These are phyloP conservation scores for Penicillium hordei DNA, from an alignment of 2,329 filamentous ascomycete genomes.

Conservation along the genomic window DNA sequence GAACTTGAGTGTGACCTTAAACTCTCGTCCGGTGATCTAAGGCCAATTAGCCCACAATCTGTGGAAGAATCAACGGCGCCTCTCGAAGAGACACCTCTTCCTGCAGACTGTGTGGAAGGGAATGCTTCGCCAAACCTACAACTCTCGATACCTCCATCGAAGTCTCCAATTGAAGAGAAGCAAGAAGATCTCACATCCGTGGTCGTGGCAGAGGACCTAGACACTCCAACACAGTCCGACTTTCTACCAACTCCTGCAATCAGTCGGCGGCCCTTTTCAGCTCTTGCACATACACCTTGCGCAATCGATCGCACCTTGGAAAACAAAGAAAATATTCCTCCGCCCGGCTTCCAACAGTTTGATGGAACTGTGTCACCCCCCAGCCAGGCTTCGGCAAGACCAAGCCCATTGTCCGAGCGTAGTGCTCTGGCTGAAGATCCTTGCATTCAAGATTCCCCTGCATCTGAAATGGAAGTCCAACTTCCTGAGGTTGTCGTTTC, in stretches of 20 bases:
- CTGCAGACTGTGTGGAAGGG: background rate
- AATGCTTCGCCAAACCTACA: background rate
- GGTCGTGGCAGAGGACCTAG: slow-evolving; percentile 10
- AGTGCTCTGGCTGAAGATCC: slow-evolving; percentile 6
- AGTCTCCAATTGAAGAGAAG: background rate
- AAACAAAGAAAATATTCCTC: slow-evolving; percentile 25
- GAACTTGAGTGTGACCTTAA: background rate
- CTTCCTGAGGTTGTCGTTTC: background rate
- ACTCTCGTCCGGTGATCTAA: background rate
- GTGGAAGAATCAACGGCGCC: background rate
- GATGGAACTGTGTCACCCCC: background rate
- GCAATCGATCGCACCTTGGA: slow-evolving; percentile 7
- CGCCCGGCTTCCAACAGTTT: slow-evolving; percentile 6
- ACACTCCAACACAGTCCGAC: slow-evolving; percentile 16
- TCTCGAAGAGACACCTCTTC: background rate
- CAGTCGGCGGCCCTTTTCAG: slow-evolving; percentile 3
- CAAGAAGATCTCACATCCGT: background rate
- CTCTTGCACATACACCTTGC: slow-evolving; percentile 4
- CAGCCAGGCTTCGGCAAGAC: slow-evolving; percentile 1
- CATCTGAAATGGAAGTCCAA: background rate
- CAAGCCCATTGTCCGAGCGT: slow-evolving; percentile 12
- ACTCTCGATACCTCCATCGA: background rate
- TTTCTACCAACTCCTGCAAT: slow-evolving; percentile 5
- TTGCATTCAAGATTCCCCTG: slow-evolving; percentile 1
- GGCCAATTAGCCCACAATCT: background rate